Percentiles rank a stretch among this genome's conserved stretches.
Conservation (phyloP, 306 rosid species). For the Lotus japonicus region DNA sequence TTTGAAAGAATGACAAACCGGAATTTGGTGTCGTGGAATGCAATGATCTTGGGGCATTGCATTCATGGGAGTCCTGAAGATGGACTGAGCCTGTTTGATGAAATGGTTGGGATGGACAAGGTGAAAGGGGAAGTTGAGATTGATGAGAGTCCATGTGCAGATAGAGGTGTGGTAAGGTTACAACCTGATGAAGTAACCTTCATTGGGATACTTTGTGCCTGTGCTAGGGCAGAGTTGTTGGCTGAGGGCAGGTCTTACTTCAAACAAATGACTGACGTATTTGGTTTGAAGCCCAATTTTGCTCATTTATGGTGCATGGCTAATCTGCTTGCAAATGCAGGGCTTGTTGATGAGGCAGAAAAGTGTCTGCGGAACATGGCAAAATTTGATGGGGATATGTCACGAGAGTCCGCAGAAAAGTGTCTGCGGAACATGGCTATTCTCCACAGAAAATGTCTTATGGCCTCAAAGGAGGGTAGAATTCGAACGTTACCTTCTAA, state of each 20-base stretch:
- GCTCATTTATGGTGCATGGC: conserved; percentile 83
- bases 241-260: conserved; percentile 48
- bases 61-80: conserved; percentile 55
- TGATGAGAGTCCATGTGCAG: not conserved
- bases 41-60: conserved; percentile 69
- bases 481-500: too few relatives aligned
- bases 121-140: conserved; percentile 15
- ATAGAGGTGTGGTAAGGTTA: conserved; percentile 17
- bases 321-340: conserved; percentile 45
- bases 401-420: conserved; percentile 42
- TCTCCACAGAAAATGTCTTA: too few relatives aligned
- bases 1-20: conserved; percentile 36
- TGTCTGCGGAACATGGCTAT: too few relatives aligned
- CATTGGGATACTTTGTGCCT: conserved; percentile 63
- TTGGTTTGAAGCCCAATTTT: conserved; percentile 49
- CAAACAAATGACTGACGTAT: conserved; percentile 43
- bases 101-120: conserved; percentile 33
- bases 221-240: conserved; percentile 59
- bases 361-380: conserved; percentile 39
- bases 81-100: conserved; percentile 47
- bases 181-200: conserved; percentile 64
- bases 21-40: conserved; percentile 66
- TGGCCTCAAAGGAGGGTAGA: too few relatives aligned
- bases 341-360: conserved; percentile 46
- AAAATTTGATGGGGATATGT: conserved; percentile 25